Evolutionary conservation across 192 early-diverging fungal species (phyloP).

Genomic region (Polychytrium aggregatum): DNA sequence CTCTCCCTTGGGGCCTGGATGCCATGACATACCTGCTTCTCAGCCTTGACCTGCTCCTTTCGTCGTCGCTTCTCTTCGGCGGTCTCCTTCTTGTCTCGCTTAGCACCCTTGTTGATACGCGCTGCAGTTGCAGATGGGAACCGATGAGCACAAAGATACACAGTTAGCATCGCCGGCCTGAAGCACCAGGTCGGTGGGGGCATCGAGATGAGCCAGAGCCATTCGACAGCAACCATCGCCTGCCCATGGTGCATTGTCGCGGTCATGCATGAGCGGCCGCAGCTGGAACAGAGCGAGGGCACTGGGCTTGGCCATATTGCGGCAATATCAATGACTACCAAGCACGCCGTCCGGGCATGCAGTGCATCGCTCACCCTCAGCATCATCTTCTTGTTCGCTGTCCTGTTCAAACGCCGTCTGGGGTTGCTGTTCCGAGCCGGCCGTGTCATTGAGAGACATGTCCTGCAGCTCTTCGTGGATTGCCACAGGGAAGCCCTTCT

Average conservation of each 20-base stretch:
- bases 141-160: too few relatives aligned
- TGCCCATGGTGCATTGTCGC: too few relatives aligned
- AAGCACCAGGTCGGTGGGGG: constrained; percentile 1
- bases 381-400: constrained; percentile 19
- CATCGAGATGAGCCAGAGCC: too few relatives aligned
- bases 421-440: constrained; percentile 14
- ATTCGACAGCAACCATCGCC: too few relatives aligned
- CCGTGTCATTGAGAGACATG: too few relatives aligned
- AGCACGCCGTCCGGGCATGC: too few relatives aligned
- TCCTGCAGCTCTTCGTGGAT: constrained; percentile 35
- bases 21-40: constrained; percentile 45
- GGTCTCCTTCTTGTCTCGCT: constrained; percentile 71
- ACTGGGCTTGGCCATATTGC: too few relatives aligned
- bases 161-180: too few relatives aligned
- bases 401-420: constrained; percentile 15
- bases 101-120: constrained; percentile 61
- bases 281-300: neutral
- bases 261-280: constrained; percentile 13
- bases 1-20: neutral
- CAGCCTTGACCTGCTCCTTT: constrained; percentile 76
- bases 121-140: too few relatives aligned
- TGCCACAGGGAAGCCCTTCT: constrained; percentile 36
- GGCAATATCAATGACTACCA: too few relatives aligned
- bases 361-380: constrained; percentile 2
- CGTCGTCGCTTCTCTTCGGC: constrained; percentile 87